Conservation (phyloP, 2,329 filamentous ascomycete species). For the Mycocentrospora acerina region DNA sequence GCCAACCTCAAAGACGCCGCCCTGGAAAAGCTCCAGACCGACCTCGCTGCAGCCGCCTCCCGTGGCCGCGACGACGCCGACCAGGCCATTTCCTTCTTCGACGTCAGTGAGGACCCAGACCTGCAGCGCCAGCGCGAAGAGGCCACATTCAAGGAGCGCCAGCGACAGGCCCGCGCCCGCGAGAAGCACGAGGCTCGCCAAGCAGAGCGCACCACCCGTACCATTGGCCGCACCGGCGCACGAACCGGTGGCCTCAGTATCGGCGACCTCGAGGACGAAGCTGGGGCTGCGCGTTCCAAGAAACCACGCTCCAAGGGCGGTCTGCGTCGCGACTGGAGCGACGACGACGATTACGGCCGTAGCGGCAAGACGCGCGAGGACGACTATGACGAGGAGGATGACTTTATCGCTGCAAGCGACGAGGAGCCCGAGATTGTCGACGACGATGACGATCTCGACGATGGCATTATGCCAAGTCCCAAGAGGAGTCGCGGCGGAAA, state of each 20-base stretch:
- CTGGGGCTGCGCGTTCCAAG: conserved; percentile 29
- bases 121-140: conserved; percentile 73
- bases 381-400: conserved; percentile 78
- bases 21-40: conserved; percentile 66
- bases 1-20: conserved; percentile 70
- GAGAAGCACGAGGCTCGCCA: conserved; percentile 69
- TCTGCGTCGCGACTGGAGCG: conserved; percentile 57
- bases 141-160: conserved; percentile 70
- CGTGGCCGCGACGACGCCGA: conserved; percentile 49
- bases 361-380: conserved; percentile 63
- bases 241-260: conserved; percentile 61
- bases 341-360: conserved; percentile 76
- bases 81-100: conserved; percentile 64
- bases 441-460: conserved; percentile 57
- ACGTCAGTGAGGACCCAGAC: conserved; percentile 72
- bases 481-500: conserved; percentile 41
- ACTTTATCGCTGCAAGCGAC: conserved; percentile 74
- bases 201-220: conserved; percentile 57
- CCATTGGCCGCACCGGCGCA: conserved; percentile 52
- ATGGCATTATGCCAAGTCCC: conserved; percentile 47
- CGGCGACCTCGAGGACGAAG: conserved; percentile 60
- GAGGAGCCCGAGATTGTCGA: conserved; percentile 66
- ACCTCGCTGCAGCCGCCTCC: conserved; percentile 64
- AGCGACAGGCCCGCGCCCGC: conserved; percentile 61
- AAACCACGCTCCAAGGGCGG: conserved; percentile 41